These are phyloP conservation scores for Penicillium maclennaniae DNA, from an alignment of 495 filamentous ascomycete species.

Conservation along the genomic window DNA sequence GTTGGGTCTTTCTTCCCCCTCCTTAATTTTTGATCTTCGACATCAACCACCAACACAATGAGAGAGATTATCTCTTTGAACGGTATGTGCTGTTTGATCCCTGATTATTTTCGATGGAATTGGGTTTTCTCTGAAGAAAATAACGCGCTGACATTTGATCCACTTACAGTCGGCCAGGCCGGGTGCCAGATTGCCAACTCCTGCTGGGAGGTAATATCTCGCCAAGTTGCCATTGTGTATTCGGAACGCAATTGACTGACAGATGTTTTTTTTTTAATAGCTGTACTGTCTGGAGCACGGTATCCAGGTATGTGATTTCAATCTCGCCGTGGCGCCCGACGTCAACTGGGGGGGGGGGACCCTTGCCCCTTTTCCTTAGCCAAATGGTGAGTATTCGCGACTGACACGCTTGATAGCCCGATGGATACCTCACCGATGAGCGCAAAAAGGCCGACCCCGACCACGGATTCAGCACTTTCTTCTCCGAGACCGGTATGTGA, in stretches of 20 bases:
- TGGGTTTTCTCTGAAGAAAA: constrained; percentile 10
- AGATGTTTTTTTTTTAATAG: constrained; percentile 44
- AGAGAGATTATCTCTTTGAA: constrained; percentile 99
- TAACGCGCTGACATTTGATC: constrained; percentile 20
- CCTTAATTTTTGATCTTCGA: constrained; percentile 33
- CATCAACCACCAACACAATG: constrained; percentile 61
- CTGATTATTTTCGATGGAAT: background rate
- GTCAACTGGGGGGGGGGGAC: constrained; percentile 12
- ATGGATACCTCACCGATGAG: constrained; percentile 98
- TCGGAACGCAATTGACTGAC: constrained; percentile 24
- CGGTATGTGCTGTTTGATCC: constrained; percentile 56
- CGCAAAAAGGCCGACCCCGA: constrained; percentile 94
- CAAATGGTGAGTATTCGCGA: constrained; percentile 21
- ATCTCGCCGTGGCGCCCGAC: constrained; percentile 16
- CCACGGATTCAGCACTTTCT: constrained; percentile 99
- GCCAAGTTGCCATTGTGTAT: constrained; percentile 11
- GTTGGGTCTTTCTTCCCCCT: constrained; percentile 33
- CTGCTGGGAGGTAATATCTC: constrained; percentile 87
- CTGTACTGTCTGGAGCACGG: constrained; percentile 99
- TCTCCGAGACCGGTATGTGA: constrained; percentile 92
- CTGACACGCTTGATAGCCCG: constrained; percentile 60
- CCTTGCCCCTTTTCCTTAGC: constrained; percentile 18
- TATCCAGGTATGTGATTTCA: constrained; percentile 71
- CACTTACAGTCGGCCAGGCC: constrained; percentile 85
- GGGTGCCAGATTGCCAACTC: constrained; percentile 99